Evolutionary conservation across 2,329 filamentous ascomycete species (phyloP).

Genomic region (Chaetomiaceae sp.): DNA sequence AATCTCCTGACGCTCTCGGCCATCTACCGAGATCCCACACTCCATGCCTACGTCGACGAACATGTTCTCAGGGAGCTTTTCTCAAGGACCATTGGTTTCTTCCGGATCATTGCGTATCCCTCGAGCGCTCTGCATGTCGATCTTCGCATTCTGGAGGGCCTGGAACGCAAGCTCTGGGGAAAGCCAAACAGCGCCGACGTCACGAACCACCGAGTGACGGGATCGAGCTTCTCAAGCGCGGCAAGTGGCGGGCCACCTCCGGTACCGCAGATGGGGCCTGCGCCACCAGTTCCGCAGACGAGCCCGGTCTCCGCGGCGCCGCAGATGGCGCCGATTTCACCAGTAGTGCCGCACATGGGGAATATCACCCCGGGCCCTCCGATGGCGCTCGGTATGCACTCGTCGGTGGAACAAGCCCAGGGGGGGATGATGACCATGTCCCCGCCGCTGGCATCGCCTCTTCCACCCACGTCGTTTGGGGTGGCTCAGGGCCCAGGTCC

Average conservation of each 20-base stretch:
- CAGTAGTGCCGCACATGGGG: background rate
- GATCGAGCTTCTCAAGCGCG: slow-evolving; percentile 24
- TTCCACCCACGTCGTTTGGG: background rate
- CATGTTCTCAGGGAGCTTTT: slow-evolving; percentile 57
- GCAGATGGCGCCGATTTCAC: too few relatives aligned
- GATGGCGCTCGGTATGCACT: slow-evolving; percentile 5
- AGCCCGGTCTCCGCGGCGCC: too few relatives aligned
- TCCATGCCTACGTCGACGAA: slow-evolving; percentile 54
- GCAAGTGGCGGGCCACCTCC: slow-evolving; percentile 14
- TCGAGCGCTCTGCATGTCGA: slow-evolving; percentile 72
- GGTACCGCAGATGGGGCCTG: background rate
- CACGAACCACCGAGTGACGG: slow-evolving; percentile 14
- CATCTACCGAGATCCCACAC: slow-evolving; percentile 62
- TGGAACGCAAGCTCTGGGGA: slow-evolving; percentile 41
- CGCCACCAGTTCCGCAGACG: too few relatives aligned
- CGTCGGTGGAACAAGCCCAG: slow-evolving; percentile 9
- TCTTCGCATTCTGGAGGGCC: slow-evolving; percentile 62
- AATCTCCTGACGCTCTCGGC: slow-evolving; percentile 89
- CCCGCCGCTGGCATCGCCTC: slow-evolving; percentile 1
- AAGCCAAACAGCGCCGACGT: slow-evolving; percentile 14
- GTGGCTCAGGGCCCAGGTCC: background rate
- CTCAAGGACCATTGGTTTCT: slow-evolving; percentile 68
- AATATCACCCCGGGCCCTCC: background rate
- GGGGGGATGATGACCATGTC: slow-evolving; percentile 9
- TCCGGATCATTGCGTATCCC: slow-evolving; percentile 63